Evolutionary conservation across 352 stramenopile genomes (phyloP).

Genomic region (Pythium graminicola): DNA sequence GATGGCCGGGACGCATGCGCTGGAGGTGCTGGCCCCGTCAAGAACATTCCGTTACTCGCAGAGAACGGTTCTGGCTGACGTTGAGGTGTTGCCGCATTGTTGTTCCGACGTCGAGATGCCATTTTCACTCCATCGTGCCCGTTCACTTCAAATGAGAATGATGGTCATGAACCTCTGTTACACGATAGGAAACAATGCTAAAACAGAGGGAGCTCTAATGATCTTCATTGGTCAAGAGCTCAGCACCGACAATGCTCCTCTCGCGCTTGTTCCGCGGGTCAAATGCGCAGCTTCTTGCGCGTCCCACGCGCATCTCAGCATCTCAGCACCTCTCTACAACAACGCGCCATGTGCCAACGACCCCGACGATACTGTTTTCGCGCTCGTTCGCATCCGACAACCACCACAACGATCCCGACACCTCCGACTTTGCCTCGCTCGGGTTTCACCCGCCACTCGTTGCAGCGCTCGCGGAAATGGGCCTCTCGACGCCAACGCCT

Average conservation of each 20-base stretch:
- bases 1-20: background rate
- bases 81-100: background rate
- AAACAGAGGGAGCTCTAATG: background rate
- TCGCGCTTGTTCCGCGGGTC: background rate
- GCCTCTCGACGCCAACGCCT: constrained; percentile 96
- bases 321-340: too few relatives aligned
- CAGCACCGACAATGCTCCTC: constrained; percentile 1
- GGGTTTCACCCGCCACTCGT: constrained; percentile 74
- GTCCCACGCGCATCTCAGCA: background rate
- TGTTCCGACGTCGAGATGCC: background rate
- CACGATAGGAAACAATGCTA: background rate
- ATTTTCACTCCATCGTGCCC: background rate
- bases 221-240: background rate
- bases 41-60: constrained; percentile 9
- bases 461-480: constrained; percentile 89
- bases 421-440: constrained; percentile 25
- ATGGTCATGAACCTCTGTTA: constrained; percentile 5
- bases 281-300: background rate
- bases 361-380: background rate
- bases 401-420: background rate
- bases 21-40: background rate
- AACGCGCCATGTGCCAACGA: background rate
- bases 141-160: constrained; percentile 15
- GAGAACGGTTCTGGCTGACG: background rate
- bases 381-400: background rate